Evolutionary conservation across 352 stramenopile species (phyloP).

Genomic region (Sclerospora graminicola): DNA sequence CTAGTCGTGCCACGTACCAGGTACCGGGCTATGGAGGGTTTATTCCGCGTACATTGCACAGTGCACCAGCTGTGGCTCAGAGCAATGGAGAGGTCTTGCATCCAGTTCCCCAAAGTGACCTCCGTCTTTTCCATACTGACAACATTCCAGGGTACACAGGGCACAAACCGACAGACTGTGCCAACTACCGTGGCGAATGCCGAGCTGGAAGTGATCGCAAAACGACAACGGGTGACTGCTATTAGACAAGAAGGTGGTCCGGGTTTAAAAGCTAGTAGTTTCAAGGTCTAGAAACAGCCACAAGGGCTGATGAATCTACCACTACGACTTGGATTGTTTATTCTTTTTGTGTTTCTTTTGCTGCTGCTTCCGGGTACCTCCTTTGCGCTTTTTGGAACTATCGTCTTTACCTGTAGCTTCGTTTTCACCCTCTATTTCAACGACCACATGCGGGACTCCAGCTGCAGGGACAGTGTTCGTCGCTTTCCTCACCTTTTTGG

Average conservation of each 20-base stretch:
- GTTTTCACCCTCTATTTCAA: conserved; percentile 45
- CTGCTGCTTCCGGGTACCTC: conserved; percentile 1
- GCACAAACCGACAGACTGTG: conserved; percentile 63
- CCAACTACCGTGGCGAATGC: too few species aligned
- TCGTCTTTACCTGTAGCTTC: conserved; percentile 6
- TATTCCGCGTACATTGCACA: conserved; percentile 47
- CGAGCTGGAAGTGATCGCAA: conserved; percentile 39
- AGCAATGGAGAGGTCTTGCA: too few species aligned
- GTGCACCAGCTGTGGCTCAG: conserved; percentile 43
- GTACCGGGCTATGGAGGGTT: conserved; percentile 74
- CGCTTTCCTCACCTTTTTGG: conserved; percentile 32
- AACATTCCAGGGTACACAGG: conserved; percentile 80
- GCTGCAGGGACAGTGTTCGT: conserved; percentile 12
- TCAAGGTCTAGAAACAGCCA: background rate
- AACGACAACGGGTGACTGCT: conserved; percentile 56
- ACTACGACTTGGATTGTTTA: conserved; percentile 19
- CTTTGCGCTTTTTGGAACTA: conserved; percentile 18
- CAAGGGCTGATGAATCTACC: conserved; percentile 7
- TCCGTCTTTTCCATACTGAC: conserved; percentile 72
- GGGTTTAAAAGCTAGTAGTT: background rate
- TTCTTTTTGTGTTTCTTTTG: conserved; percentile 18
- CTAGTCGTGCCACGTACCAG: conserved; percentile 65
- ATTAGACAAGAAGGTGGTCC: conserved; percentile 10
- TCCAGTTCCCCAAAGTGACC: conserved; percentile 25
- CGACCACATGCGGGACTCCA: conserved; percentile 46